A percentile compares a stretch with the other conserved stretches of the same genome.
Evolutionary conservation across 352 stramenopile genomes (phyloP).

Genomic region (Paralagenidium karlingii): DNA sequence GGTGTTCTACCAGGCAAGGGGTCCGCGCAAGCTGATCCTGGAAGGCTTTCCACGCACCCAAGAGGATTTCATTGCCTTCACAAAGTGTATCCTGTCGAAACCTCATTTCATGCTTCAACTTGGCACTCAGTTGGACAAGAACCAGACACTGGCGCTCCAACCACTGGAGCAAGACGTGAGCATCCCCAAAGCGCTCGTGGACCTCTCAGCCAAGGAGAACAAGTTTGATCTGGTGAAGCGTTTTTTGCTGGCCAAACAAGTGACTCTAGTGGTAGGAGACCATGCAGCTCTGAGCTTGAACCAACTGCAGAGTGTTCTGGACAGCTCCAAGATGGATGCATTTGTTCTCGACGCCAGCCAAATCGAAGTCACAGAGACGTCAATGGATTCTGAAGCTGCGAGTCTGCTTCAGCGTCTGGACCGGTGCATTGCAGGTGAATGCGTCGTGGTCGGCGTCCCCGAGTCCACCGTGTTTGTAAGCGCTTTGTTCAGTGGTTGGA

Average conservation of each 20-base stretch:
- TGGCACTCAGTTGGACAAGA: conserved; percentile 9
- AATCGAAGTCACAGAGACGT: neutral
- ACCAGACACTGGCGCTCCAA: conserved; percentile 7
- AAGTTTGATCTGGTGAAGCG: conserved; percentile 6
- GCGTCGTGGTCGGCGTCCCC: conserved; percentile 16
- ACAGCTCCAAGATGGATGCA: conserved; percentile 8
- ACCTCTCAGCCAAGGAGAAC: neutral
- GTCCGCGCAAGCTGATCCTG: conserved; percentile 15
- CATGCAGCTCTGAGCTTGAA: no score
- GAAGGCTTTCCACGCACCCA: conserved; percentile 15
- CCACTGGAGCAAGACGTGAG: conserved; percentile 18
- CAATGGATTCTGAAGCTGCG: neutral
- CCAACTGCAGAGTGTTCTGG: conserved; percentile 4
- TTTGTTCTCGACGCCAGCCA: conserved; percentile 11
- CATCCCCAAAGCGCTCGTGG: no score
- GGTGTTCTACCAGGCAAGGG: conserved; percentile 8
- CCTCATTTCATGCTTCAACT: conserved; percentile 11
- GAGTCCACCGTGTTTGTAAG: conserved; percentile 14
- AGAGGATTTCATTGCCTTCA: conserved; percentile 3
- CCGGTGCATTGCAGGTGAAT: conserved; percentile 10
- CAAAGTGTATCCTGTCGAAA: no score
- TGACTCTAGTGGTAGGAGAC: conserved; percentile 18
- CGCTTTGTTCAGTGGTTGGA: conserved; percentile 1
- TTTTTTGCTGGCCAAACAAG: conserved; percentile 18
- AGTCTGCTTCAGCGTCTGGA: conserved; percentile 11